phyloP scores from a whole-genome alignment of 176 grass and related monocot genomes.

The Miscanthus lutarioriparius region DNA sequence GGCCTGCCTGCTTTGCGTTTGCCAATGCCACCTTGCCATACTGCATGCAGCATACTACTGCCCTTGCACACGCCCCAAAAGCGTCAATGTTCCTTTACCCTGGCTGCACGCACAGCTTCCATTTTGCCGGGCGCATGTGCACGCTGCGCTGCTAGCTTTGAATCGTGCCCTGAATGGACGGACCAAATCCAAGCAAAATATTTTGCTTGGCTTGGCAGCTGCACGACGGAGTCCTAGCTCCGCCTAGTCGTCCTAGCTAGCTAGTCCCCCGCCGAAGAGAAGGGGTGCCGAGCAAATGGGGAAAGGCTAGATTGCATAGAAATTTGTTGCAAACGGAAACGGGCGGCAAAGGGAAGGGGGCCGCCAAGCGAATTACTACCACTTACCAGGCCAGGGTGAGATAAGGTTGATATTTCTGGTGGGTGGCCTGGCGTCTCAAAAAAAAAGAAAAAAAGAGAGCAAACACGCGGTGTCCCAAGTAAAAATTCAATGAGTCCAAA shows the following conservation, averaged over 20 bases:
- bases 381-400: not conserved
- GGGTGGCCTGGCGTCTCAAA: conserved; percentile 17
- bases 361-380: not conserved
- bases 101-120: not conserved
- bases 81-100: conserved; percentile 15
- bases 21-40: not conserved
- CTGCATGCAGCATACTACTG: no score
- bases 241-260: no score
- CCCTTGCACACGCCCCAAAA: not conserved
- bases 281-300: conserved; percentile 14
- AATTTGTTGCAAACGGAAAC: conserved; percentile 10
- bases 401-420: not conserved
- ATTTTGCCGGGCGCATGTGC: not conserved
- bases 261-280: not conserved
- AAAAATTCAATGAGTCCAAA: not conserved
- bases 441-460: not conserved
- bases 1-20: not conserved
- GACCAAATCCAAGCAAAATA: conserved; percentile 37
- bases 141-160: not conserved
- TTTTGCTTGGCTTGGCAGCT: not conserved
- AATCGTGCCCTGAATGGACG: conserved; percentile 14
- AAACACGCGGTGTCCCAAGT: not conserved
- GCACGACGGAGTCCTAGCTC: not conserved
- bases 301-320: conserved; percentile 46
- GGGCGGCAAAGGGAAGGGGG: not conserved